Evolutionary conservation across 306 rosid species (phyloP).

Genomic region (Malus asiatica): DNA sequence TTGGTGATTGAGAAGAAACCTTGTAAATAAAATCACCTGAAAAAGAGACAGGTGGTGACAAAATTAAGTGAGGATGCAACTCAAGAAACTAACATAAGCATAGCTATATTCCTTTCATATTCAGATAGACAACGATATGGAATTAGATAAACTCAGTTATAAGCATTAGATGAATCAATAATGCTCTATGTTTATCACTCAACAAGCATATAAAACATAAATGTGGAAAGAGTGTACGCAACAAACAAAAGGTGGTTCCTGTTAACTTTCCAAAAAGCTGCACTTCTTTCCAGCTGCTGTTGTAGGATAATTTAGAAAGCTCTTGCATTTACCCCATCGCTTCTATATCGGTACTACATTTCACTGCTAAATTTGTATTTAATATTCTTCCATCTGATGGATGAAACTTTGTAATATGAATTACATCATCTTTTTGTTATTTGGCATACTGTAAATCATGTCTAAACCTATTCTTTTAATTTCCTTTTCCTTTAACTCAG

Average conservation of each 20-base stretch:
- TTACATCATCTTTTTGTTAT: neutral
- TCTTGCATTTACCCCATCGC: neutral
- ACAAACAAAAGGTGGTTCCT: neutral
- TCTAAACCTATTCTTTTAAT: neutral
- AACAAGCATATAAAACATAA: neutral
- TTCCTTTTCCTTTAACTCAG: neutral
- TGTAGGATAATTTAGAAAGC: neutral
- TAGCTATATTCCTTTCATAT: neutral
- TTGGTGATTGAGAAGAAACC: slow-evolving; percentile 89
- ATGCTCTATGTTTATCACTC: neutral
- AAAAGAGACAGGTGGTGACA: slow-evolving; percentile 5
- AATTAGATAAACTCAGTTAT: neutral
- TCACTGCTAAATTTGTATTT: neutral
- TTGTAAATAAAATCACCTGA: slow-evolving; percentile 94
- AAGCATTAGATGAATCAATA: neutral
- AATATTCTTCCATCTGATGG: neutral
- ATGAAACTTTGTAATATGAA: neutral
- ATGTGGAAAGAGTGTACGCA: neutral
- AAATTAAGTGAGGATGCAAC: slow-evolving; percentile 22
- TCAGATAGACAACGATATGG: neutral
- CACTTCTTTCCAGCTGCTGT: too few relatives aligned
- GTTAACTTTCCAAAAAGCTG: neutral
- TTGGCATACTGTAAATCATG: neutral
- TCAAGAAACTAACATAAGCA: slow-evolving; percentile 4
- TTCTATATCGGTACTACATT: neutral